A percentile compares a stretch with the other conserved stretches of the same genome.
Evolutionary conservation across 179 eudicot genomes (phyloP).

Genomic region (Silene noctiflora): DNA sequence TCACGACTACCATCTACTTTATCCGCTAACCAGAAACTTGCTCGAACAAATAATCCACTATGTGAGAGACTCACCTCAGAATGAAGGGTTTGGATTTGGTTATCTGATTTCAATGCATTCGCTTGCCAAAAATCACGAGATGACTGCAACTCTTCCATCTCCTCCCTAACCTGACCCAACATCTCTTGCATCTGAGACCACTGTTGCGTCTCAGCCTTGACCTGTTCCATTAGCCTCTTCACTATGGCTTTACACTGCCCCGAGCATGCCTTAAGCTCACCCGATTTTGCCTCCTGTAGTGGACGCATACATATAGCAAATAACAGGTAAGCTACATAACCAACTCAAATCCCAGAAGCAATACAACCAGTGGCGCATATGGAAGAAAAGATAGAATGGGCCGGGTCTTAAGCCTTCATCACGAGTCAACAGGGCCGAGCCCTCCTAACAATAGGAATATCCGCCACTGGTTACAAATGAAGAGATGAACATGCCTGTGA

Average conservation of each 20-base stretch:
- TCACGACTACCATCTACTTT: not conserved
- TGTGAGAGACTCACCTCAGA: slow-evolving; percentile 42
- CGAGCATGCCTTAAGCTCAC: slow-evolving; percentile 48
- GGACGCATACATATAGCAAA: not conserved
- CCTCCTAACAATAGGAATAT: too few relatives aligned
- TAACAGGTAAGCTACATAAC: not conserved
- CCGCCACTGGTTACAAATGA: not conserved
- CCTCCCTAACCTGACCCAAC: slow-evolving; percentile 71
- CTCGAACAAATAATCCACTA: not conserved
- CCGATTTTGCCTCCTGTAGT: slow-evolving; percentile 43
- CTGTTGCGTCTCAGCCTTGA: slow-evolving; percentile 85
- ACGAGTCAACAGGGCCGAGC: too few relatives aligned
- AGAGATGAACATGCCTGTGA: slow-evolving; percentile 41
- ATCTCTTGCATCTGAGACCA: slow-evolving; percentile 99
- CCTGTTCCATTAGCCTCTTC: slow-evolving; percentile 80
- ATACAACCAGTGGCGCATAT: too few relatives aligned
- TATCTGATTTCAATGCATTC: slow-evolving; percentile 57
- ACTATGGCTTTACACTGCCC: slow-evolving; percentile 75
- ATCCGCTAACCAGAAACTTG: not conserved
- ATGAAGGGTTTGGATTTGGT: slow-evolving; percentile 40
- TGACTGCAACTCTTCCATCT: slow-evolving; percentile 85
- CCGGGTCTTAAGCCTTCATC: too few relatives aligned
- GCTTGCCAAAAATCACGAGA: slow-evolving; percentile 86
- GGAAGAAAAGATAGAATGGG: too few relatives aligned
- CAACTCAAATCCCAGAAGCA: not conserved